A percentile compares a stretch with the other conserved stretches of the same genome.
Conservation (phyloP, 1,139 yeast species). For the Hyphopichia wangnamkhiaoensis region DNA sequence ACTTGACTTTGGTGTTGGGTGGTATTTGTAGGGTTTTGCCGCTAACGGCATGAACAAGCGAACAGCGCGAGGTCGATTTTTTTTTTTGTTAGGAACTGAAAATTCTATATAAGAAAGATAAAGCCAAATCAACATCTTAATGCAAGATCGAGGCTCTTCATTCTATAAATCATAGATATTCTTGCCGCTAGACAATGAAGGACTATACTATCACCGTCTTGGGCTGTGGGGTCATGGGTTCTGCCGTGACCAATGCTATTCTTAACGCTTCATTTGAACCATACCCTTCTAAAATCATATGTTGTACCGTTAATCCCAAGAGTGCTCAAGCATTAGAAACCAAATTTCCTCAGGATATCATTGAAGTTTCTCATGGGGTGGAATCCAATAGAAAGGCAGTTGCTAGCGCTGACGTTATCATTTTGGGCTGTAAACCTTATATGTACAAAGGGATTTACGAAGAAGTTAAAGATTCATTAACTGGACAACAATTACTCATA, state of each 20-base stretch:
- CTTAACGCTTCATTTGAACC: conserved; percentile 48
- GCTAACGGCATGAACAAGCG: background rate
- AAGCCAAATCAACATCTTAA: background rate
- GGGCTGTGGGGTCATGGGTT: conserved; percentile 97
- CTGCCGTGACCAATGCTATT: conserved; percentile 89
- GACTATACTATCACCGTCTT: conserved; percentile 73
- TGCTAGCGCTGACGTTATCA: conserved; percentile 62
- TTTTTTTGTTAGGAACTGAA: background rate
- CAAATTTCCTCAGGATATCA: conserved; percentile 44
- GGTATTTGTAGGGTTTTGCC: too few relatives aligned
- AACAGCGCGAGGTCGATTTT: background rate
- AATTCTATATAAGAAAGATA: too few relatives aligned
- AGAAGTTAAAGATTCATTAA: conserved; percentile 41
- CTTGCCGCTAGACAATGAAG: conserved; percentile 29
- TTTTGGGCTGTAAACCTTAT: conserved; percentile 87
- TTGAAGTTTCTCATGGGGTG: conserved; percentile 54
- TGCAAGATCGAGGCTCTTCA: too few relatives aligned
- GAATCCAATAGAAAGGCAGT: conserved; percentile 60
- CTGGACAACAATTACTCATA: conserved; percentile 64
- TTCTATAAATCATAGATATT: too few relatives aligned
- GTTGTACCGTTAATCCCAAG: conserved; percentile 65
- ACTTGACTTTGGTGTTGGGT: too few relatives aligned
- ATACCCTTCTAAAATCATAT: conserved; percentile 70
- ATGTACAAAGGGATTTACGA: conserved; percentile 63
- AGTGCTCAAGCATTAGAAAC: conserved; percentile 50